Evolutionary conservation across 1,139 yeast genomes (phyloP).

Genomic region (Geotrichum australiense): DNA sequence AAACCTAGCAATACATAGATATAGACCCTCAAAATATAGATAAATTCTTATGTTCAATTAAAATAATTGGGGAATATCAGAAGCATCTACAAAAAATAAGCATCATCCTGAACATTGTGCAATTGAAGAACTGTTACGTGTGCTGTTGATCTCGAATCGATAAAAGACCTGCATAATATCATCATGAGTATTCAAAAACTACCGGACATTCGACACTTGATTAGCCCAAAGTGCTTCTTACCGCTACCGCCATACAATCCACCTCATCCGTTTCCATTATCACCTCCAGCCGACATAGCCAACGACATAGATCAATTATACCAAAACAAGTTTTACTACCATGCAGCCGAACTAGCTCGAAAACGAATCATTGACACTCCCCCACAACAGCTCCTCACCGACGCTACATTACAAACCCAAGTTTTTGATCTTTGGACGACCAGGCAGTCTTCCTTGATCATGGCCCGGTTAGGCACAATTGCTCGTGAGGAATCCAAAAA

Average conservation of each 20-base stretch:
- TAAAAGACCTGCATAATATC: no score
- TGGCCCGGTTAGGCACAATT: slow-evolving; percentile 21
- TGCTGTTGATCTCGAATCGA: no score
- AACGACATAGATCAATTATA: slow-evolving; percentile 19
- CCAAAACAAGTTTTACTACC: slow-evolving; percentile 22
- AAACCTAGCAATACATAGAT: no score
- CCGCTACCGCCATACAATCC: slow-evolving; percentile 22
- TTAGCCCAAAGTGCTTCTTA: slow-evolving; percentile 24
- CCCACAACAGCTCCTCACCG: slow-evolving; percentile 7
- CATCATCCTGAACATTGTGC: no score
- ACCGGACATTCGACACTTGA: slow-evolving; percentile 19
- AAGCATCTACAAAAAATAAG: no score
- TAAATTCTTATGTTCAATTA: no score
- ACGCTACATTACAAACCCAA: neutral
- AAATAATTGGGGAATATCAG: no score
- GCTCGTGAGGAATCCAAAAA: slow-evolving; percentile 26
- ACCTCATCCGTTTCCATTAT: slow-evolving; percentile 23
- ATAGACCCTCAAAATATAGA: no score
- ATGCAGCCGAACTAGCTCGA: slow-evolving; percentile 25
- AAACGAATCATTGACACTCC: slow-evolving; percentile 17
- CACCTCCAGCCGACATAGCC: slow-evolving; percentile 19
- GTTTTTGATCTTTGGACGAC: slow-evolving; percentile 25
- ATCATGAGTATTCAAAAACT: neutral
- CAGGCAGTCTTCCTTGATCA: slow-evolving; percentile 23
- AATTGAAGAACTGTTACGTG: no score